These are phyloP conservation scores for Melampsora americana DNA, from an alignment of 1,284 basidiomycete genomes.

Conservation along the genomic window DNA sequence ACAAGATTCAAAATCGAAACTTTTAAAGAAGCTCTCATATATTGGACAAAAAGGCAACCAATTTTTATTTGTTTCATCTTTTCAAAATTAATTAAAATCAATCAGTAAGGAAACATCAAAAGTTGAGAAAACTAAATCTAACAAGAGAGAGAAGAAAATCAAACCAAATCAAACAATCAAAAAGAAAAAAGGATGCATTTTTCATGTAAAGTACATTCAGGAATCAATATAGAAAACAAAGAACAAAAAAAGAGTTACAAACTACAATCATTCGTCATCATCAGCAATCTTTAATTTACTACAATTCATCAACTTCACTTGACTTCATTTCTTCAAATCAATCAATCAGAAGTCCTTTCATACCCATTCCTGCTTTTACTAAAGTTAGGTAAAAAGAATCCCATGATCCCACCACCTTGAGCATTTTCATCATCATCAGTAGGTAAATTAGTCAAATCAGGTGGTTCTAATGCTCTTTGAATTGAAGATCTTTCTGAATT, in stretches of 20 bases:
- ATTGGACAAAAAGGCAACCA: too few species aligned
- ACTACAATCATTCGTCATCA: background rate
- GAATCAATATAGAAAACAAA: background rate
- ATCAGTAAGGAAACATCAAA: background rate
- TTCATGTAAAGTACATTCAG: background rate
- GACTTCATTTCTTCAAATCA: too few species aligned
- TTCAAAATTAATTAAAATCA: too few species aligned
- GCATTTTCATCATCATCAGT: background rate
- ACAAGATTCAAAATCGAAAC: too few species aligned
- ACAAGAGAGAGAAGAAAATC: background rate
- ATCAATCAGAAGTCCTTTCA: background rate
- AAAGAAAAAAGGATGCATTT: constrained; percentile 7
- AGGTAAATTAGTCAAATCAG: constrained; percentile 19
- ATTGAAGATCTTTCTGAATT: constrained; percentile 45
- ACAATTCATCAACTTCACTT: too few species aligned
- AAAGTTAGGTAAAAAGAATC: constrained; percentile 1
- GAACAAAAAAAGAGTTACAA: background rate
- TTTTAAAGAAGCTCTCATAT: too few species aligned
- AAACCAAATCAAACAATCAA: background rate
- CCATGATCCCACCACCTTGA: background rate
- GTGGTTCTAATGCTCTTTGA: constrained; percentile 43
- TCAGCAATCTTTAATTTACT: too few species aligned
- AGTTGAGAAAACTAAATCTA: background rate
- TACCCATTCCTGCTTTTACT: background rate
- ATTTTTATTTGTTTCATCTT: too few species aligned